These are phyloP conservation scores for Fraxinus anomala DNA, from an alignment of 257 asterid species.

Conservation along the genomic window DNA sequence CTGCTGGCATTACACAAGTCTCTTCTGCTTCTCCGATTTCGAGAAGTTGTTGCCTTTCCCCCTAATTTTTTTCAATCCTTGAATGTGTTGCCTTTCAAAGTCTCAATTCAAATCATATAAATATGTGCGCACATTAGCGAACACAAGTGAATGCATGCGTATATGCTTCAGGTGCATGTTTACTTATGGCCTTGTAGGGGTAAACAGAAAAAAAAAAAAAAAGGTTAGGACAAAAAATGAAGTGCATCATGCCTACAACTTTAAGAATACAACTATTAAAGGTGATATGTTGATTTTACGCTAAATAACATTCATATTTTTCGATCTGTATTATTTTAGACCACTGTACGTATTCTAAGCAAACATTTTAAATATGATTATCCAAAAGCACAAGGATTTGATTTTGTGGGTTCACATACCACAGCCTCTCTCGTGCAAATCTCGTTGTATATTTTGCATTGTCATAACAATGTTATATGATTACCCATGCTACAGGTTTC, in stretches of 20 bases:
- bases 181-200: background rate
- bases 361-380: background rate
- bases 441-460: background rate
- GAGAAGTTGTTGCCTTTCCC: slow-evolving; percentile 2
- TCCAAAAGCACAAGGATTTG: background rate
- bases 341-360: background rate
- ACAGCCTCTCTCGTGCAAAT: background rate
- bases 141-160: too few relatives aligned
- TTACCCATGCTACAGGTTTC: slow-evolving; percentile 67
- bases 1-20: background rate
- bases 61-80: too few relatives aligned
- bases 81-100: background rate
- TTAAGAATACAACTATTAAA: background rate
- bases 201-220: too few relatives aligned
- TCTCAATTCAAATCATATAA: background rate
- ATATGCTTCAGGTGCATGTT: background rate
- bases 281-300: background rate
- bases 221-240: background rate
- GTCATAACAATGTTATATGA: slow-evolving; percentile 7
- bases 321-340: background rate
- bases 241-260: background rate
- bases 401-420: background rate
- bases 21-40: background rate
- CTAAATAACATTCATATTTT: background rate
- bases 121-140: too few relatives aligned